A percentile compares a stretch with the other conserved stretches of the same genome.
These are phyloP conservation scores for Skeletonema marinoi DNA, from an alignment of 108 stramenopile genomes.

Conservation along the genomic window DNA sequence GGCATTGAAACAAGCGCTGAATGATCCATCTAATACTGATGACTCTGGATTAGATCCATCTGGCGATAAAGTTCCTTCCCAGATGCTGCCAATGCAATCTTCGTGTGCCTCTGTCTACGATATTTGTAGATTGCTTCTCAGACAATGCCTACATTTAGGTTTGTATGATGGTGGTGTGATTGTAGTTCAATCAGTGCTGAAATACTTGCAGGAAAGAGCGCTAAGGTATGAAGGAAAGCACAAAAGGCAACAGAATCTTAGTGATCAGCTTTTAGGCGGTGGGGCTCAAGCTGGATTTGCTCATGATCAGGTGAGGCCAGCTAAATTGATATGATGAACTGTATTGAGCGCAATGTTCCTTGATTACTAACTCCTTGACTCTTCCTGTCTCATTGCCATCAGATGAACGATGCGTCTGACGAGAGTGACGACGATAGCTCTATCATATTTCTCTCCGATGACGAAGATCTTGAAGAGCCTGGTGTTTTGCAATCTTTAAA, in stretches of 20 bases:
- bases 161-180: constrained; percentile 63
- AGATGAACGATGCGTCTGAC: constrained; percentile 34
- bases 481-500: constrained; percentile 50
- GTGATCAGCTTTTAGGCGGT: constrained; percentile 2
- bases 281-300: constrained; percentile 35
- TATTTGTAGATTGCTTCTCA: constrained; percentile 73
- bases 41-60: neutral
- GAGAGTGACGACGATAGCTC: constrained; percentile 49
- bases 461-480: constrained; percentile 57
- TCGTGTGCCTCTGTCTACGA: constrained; percentile 70
- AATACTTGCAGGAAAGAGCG: constrained; percentile 70
- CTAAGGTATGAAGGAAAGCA: constrained; percentile 29
- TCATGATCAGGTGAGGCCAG: constrained; percentile 62
- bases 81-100: constrained; percentile 57
- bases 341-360: neutral
- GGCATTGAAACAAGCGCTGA: constrained; percentile 24
- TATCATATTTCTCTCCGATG: constrained; percentile 56
- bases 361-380: neutral
- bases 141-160: constrained; percentile 61
- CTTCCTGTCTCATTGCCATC: neutral
- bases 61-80: neutral
- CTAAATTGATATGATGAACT: neutral
- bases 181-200: constrained; percentile 66
- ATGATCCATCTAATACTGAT: neutral
- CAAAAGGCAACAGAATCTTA: constrained; percentile 25